Evolutionary conservation across 176 grass and related monocot genomes (phyloP), one percentile per base, ranked within the genome.

Genomic region (Musa beccarii): DNA sequence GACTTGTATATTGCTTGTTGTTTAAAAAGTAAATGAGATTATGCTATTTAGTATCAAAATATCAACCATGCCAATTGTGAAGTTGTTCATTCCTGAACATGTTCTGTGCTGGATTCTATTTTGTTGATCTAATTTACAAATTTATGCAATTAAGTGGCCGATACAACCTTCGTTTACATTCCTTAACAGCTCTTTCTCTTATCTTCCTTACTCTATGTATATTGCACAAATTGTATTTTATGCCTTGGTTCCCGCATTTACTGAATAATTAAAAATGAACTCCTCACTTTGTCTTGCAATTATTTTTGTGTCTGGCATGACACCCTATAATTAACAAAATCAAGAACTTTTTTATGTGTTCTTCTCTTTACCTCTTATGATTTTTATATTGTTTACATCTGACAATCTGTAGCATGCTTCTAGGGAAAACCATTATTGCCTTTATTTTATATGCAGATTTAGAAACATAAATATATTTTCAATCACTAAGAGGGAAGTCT

Each of bases 401-500:
- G 10, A 49, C 12, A 61, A 61, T 61, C 57, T 61, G n/a, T 2
- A 22, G 34, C 12, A 66, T 66, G 21, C 61, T 13, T 19, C 2
- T 10, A 19, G 13, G 9, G 0, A 10, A 43, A 43, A 19, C 19
- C n/a, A 51, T 51, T 11, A 51, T 51, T 7, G 1, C 66, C 52
- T 51, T 17, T 51, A 3, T n/a, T 19, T 2, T 69, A 20, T 21
- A 20, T 70, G 68, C 10, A 69, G 63, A 53, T 52, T 22, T 53
- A 2, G 9, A 15, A 72, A 72, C 71, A 14, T 24, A 54, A 26
- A 13, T 54, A 73, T 17, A 26, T 54, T 71, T 49, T 29, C 8
- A 14, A 24, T 54, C 10, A 25, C 49, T 20, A 19, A 84, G 67
- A 57, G 59, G 81, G 76, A 82, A 78, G 76, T 66, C 2, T 22